Base-by-base conservation (phyloP, 371 early-diverging fungal species). In the Mortierella sp. region DNA sequence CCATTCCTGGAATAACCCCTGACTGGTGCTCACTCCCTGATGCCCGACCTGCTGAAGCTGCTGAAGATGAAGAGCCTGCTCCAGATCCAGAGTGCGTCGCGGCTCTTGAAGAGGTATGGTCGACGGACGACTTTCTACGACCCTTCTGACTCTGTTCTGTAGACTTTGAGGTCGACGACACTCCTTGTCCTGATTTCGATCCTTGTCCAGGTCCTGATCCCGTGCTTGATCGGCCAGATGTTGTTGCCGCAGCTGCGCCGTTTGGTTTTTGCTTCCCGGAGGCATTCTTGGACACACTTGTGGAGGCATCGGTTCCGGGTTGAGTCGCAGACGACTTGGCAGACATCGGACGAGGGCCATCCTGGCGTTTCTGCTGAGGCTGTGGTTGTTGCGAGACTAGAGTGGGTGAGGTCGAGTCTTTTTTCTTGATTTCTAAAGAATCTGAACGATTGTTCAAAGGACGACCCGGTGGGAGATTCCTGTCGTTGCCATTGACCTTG, bases 1-100 rank as follows among this genome's bases (percentile, higher is more conserved):
- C 77, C 77, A 77, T 77, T 23, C 77, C 77, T 28, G 77, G 72
- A 25, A 77, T 68, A 26, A 77, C 52, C 19, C n/a, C 28, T 37
- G 62, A 55, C 29, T 37, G 16, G 6, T 26, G 57, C 29, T 30
- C n/a, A 16, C 7, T 50, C 14, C 50, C 43, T 19, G 66, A 50
- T n/a, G 28, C 47, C 50, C 46, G n/a, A 14, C 28, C 21, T 44
- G 30, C 30, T 57, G 55, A 16, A 21, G 12, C 57, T 55, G 56
- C 48, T 57, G 62, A 19, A 47, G 28, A 18, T 44, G 61, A 52
- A 25, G 59, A 57, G 21, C 50, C 61, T 15, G 48, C 37, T 7
- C 53, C 48, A 37, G 65, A 57, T 30, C 56, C 57, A 28, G 57
- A 9, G 57, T 26, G 18, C 18, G 16, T 26, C n/a, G 26, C 30